Evolutionary conservation across 257 asterid genomes (phyloP).

Genomic region (Schizonepeta tenuifolia): DNA sequence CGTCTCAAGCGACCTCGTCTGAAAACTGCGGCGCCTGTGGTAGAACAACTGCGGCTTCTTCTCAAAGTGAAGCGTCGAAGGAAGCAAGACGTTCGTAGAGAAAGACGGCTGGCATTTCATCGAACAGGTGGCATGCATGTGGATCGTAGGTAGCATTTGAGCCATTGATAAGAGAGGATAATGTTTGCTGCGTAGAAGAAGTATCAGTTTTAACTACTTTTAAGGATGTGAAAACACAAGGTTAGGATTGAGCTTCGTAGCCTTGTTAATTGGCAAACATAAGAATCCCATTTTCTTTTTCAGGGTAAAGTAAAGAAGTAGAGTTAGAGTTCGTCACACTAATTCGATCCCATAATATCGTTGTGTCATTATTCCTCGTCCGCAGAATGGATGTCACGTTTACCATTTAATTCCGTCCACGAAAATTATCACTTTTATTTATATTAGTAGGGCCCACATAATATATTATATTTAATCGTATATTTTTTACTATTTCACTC

Average conservation of each 20-base stretch:
- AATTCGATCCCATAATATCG: no score
- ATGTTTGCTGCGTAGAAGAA: not conserved
- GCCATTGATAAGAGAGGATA: conserved; percentile 32
- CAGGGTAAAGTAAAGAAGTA: no score
- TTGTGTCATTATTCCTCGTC: no score
- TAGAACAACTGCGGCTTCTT: conserved; percentile 23
- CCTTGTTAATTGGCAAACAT: not conserved
- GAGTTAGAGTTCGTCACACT: no score
- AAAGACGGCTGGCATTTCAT: conserved; percentile 40
- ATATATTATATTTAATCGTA: no score
- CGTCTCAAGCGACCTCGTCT: conserved; percentile 56
- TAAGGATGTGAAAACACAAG: conserved; percentile 26
- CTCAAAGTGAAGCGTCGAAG: conserved; percentile 7
- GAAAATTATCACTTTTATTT: no score
- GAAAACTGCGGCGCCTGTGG: conserved; percentile 20
- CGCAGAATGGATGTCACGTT: no score
- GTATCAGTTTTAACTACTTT: not conserved
- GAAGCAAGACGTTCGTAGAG: conserved; percentile 33
- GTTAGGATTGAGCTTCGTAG: conserved; percentile 34
- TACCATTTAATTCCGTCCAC: no score
- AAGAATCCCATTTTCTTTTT: no score
- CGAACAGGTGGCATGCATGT: conserved; percentile 52
- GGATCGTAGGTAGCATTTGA: conserved; percentile 46
- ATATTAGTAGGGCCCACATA: no score
- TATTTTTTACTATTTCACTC: no score